phyloP scores from a whole-genome alignment of 2,329 filamentous ascomycete genomes.

The Cordyceps tenuipes region DNA sequence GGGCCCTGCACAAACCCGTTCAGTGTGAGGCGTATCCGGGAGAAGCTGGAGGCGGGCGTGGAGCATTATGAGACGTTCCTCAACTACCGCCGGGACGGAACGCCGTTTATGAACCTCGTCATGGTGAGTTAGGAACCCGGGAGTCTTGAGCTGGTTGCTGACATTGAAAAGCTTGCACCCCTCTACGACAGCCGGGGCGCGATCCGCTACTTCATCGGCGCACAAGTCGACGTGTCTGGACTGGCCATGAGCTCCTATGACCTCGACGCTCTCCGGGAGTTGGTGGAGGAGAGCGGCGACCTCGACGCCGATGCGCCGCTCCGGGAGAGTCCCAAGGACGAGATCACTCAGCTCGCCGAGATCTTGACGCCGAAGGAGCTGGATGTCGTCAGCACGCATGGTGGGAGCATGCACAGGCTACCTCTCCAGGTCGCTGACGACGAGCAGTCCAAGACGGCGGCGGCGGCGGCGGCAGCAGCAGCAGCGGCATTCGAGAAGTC shows the following conservation, averaged over 20 bases:
- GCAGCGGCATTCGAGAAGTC: background rate
- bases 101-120: slow-evolving; percentile 68
- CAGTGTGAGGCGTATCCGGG: slow-evolving; percentile 53
- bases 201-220: slow-evolving; percentile 58
- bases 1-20: slow-evolving; percentile 61
- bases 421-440: slow-evolving; percentile 12
- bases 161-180: slow-evolving; percentile 36
- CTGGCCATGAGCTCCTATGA: slow-evolving; percentile 56
- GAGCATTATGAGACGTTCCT: slow-evolving; percentile 68
- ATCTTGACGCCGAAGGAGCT: slow-evolving; percentile 62
- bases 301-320: slow-evolving; percentile 1
- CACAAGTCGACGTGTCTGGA: slow-evolving; percentile 60
- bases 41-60: slow-evolving; percentile 52
- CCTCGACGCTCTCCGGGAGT: slow-evolving; percentile 48
- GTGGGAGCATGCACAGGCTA: slow-evolving; percentile 52
- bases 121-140: background rate
- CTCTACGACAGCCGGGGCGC: slow-evolving; percentile 56
- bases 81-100: slow-evolving; percentile 71
- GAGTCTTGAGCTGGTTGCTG: slow-evolving; percentile 45
- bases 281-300: slow-evolving; percentile 22
- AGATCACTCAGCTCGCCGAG: slow-evolving; percentile 57
- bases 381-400: slow-evolving; percentile 51
- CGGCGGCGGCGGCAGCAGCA: no score
- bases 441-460: background rate
- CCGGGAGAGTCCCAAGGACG: slow-evolving; percentile 38